Percentiles rank a stretch among this genome's conserved stretches.
Evolutionary conservation across 164 flowering plant species (phyloP).

Genomic region (Cinnamomum chago): DNA sequence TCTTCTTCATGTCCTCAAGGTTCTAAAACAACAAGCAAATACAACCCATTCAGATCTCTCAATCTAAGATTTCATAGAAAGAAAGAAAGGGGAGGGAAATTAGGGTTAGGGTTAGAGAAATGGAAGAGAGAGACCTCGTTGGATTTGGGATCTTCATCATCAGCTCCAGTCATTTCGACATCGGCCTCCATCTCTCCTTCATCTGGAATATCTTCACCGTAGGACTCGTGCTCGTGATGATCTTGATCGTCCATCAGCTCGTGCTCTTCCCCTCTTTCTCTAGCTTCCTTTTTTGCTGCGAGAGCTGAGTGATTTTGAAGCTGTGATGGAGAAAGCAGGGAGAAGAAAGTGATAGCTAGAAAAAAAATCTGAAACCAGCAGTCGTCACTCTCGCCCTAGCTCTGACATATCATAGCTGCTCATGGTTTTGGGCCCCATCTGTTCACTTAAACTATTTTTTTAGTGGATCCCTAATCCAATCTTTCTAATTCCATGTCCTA

Average conservation of each 20-base stretch:
- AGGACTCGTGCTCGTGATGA: conserved; percentile 24
- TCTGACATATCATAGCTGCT: not conserved
- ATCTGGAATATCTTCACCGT: conserved; percentile 27
- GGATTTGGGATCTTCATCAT: conserved; percentile 14
- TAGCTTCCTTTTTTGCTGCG: not conserved
- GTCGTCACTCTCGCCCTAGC: not conserved
- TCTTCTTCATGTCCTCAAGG: conserved; percentile 32
- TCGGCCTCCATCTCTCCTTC: conserved; percentile 31
- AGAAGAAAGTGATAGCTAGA: not conserved
- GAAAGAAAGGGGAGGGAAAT: not conserved
- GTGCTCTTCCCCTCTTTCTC: not conserved
- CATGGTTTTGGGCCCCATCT: too few species aligned
- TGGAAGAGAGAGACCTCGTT: conserved; percentile 13
- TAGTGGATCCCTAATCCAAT: too few species aligned
- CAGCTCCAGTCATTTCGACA: conserved; percentile 16
- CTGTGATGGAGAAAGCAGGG: not conserved
- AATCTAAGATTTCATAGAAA: too few species aligned
- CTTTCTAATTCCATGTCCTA: too few species aligned
- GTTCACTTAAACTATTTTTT: too few species aligned
- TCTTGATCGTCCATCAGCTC: conserved; percentile 10
- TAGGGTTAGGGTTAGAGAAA: not conserved
- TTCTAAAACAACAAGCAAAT: conserved; percentile 9
- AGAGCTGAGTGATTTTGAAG: not conserved
- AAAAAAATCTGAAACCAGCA: not conserved
- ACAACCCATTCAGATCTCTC: not conserved